Evolutionary conservation across 2,329 filamentous ascomycete genomes (phyloP), one percentile per base, ranked within the genome.

Genomic region (Emmonsiellopsis sp.): DNA sequence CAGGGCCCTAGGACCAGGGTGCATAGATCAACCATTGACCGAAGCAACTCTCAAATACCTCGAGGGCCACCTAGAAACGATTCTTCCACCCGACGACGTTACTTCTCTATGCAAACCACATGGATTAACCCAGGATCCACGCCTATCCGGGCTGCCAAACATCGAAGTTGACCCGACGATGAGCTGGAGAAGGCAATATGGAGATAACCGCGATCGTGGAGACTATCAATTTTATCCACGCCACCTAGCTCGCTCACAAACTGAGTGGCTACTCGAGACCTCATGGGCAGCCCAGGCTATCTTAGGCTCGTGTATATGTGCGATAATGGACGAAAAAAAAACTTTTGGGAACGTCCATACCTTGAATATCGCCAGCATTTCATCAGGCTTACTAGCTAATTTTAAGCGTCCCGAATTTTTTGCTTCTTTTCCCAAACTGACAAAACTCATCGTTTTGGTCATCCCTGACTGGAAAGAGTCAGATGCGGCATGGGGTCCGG

Each of bases 221-320:
- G 57, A 51, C 36, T 47, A 33, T 10, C 62, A 68, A 4, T 63
- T 84, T n/a, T 74, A 77, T 42, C 83, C 83, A 2, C 70, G 72
- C 2, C 69, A 72, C 34, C 74, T 87, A n/a, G 80, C 78, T 0
- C 74, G 74, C 54, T 74, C 79, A n/a, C 85, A 88, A 63, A 81
- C 77, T 51, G 83, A 86, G 65, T 83, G 85, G 80, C 67, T 88
- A 1, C 69, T 85, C 39, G 84, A 87, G 63, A 80, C 82, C 3
- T 79, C 83, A 51, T 86, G 84, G 81, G 83, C 83, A 6, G 83
- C 87, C 58, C 74, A 79, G 51, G 84, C 83, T 14, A 84, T 87
- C 63, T 73, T 87, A 46, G 79, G 83, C 48, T 85, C 84, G 1
- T 87, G 84, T 59, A 77, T 83, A 58, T 77, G 86, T 47, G 78